A percentile compares a stretch with the other conserved stretches of the same genome.
Conservation (phyloP, 2,329 filamentous ascomycete species). For the Zopfia rhizophila region DNA sequence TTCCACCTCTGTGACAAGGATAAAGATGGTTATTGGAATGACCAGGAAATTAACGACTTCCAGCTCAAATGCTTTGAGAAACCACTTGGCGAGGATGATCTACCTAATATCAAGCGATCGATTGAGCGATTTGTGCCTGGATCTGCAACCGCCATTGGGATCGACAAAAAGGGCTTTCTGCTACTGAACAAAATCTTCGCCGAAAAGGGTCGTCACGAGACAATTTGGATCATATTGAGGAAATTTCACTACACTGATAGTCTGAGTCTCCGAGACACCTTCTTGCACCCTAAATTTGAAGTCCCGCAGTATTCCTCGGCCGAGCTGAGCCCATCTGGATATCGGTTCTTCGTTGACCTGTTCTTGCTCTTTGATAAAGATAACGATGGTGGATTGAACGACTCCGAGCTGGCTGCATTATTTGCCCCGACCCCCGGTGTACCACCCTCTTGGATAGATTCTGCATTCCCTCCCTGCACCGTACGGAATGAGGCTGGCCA, state of each 20-base stretch:
- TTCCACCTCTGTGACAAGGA: constrained; percentile 98
- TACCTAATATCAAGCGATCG: constrained; percentile 90
- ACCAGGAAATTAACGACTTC: constrained; percentile 90
- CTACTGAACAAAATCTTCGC: constrained; percentile 95
- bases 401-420: constrained; percentile 82
- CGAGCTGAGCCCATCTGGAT: constrained; percentile 91
- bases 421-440: constrained; percentile 94
- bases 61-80: constrained; percentile 94
- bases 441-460: constrained; percentile 86
- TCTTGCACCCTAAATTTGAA: constrained; percentile 92
- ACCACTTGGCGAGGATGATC: constrained; percentile 79
- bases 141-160: constrained; percentile 70
- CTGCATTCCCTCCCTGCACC: constrained; percentile 90
- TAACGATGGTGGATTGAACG: constrained; percentile 93
- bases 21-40: constrained; percentile 90
- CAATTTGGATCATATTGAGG: constrained; percentile 95
- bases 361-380: constrained; percentile 97
- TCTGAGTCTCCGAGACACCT: constrained; percentile 87
- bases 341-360: constrained; percentile 96
- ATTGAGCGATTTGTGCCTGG: constrained; percentile 76
- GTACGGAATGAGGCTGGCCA: constrained; percentile 95
- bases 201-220: constrained; percentile 97
- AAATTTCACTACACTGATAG: constrained; percentile 98
- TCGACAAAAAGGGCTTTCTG: constrained; percentile 85
- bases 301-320: constrained; percentile 92